Conservation (phyloP, 2,329 filamentous ascomycete species). For the Curvularia spicifera region DNA sequence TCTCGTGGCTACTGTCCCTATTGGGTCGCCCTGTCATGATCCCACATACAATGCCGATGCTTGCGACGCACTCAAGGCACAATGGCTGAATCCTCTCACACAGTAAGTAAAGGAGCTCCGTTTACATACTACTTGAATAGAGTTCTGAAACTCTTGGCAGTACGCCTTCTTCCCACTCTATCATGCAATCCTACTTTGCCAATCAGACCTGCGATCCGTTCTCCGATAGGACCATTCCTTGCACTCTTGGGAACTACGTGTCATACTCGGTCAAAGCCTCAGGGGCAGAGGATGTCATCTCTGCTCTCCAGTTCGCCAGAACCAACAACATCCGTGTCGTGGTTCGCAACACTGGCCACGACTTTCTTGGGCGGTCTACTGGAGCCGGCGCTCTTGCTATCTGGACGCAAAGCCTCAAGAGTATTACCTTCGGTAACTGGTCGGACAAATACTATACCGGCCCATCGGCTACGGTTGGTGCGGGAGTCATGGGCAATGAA, state of each 20-base stretch:
- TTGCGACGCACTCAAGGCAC: constrained; percentile 28
- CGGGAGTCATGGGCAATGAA: constrained; percentile 38
- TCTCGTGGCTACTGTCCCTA: constrained; percentile 49
- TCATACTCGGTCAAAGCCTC: constrained; percentile 46
- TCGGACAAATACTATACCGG: constrained; percentile 34
- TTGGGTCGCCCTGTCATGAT: constrained; percentile 49
- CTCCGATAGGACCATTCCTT: constrained; percentile 11
- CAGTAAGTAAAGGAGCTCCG: constrained; percentile 26
- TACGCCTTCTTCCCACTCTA: constrained; percentile 15
- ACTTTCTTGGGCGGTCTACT: constrained; percentile 40
- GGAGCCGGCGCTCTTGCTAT: constrained; percentile 37
- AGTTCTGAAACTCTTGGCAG: constrained; percentile 10
- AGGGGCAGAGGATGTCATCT: constrained; percentile 5
- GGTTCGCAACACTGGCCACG: constrained; percentile 28
- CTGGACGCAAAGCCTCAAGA: constrained; percentile 43
- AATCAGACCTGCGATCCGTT: constrained; percentile 29
- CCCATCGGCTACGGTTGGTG: constrained; percentile 34
- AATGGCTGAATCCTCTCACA: constrained; percentile 18
- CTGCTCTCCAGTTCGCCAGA: constrained; percentile 34
- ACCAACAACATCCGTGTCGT: constrained; percentile 37
- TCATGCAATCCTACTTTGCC: constrained; percentile 19
- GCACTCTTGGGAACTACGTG: constrained; percentile 34
- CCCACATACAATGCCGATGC: constrained; percentile 25
- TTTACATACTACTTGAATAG: constrained; percentile 7
- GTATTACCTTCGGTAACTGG: constrained; percentile 28